Evolutionary conservation across 2,329 filamentous ascomycete species (phyloP).

Genomic region (Talaromyces funiculosus): DNA sequence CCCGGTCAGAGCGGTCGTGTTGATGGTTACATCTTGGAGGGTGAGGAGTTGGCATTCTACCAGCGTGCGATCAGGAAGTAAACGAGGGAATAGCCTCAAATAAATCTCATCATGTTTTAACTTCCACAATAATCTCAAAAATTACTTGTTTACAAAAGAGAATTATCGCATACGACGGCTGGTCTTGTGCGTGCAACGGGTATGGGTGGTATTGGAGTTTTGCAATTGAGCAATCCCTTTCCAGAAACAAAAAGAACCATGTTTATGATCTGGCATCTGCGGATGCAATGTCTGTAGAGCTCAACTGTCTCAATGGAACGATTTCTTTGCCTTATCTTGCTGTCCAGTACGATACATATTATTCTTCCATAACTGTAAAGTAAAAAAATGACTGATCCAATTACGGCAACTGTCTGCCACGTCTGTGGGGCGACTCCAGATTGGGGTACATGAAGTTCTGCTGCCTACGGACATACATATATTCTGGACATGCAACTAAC

Average conservation of each 20-base stretch:
- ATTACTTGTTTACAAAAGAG: neutral
- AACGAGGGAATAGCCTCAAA: slow-evolving; percentile 28
- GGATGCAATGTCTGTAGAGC: slow-evolving; percentile 15
- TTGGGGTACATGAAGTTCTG: neutral
- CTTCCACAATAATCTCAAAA: slow-evolving; percentile 5
- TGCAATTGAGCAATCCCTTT: slow-evolving; percentile 15
- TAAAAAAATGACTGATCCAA: neutral
- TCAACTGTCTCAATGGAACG: slow-evolving; percentile 14
- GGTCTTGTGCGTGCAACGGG: slow-evolving; percentile 6
- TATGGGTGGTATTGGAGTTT: slow-evolving; percentile 16
- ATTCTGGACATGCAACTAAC: neutral
- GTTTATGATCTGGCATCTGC: slow-evolving; percentile 15
- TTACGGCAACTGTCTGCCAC: neutral
- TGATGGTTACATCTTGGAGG: slow-evolving; percentile 98
- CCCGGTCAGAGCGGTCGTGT: slow-evolving; percentile 95
- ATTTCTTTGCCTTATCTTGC: slow-evolving; percentile 7
- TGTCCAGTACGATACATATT: neutral
- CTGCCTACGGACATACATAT: neutral
- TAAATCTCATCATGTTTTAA: slow-evolving; percentile 17
- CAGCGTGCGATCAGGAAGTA: slow-evolving; percentile 99
- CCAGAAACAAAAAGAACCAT: slow-evolving; percentile 15
- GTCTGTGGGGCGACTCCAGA: neutral
- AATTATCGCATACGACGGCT: slow-evolving; percentile 5
- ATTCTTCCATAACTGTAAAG: neutral
- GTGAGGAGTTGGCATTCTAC: slow-evolving; percentile 99